Conservation (phyloP, 2,329 filamentous ascomycete species). For the Xylariaceae sp. region DNA sequence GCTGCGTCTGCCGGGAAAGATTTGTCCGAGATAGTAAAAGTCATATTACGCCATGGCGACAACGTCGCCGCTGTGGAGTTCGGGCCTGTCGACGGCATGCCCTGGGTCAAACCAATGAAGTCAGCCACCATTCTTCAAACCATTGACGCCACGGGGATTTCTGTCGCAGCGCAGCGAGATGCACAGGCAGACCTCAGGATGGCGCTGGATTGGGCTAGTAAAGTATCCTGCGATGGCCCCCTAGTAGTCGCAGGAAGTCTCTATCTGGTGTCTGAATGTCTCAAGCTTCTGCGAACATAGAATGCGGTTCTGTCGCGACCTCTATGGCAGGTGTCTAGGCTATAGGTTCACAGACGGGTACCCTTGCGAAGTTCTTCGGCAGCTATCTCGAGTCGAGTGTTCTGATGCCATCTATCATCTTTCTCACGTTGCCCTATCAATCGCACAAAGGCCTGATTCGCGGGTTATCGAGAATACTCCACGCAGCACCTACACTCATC, state of each 20-base stretch:
- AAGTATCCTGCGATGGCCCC: slow-evolving; percentile 44
- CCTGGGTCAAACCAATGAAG: slow-evolving; percentile 69
- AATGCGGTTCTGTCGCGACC: neutral
- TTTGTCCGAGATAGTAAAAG: slow-evolving; percentile 61
- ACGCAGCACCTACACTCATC: slow-evolving; percentile 3
- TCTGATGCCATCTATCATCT: no score
- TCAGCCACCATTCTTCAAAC: slow-evolving; percentile 49
- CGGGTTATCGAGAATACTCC: slow-evolving; percentile 7
- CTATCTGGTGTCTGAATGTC: slow-evolving; percentile 52
- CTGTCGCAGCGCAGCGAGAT: slow-evolving; percentile 38
- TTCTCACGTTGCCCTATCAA: neutral
- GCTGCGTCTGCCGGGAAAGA: slow-evolving; percentile 80
- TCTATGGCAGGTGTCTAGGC: neutral
- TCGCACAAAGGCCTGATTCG: neutral
- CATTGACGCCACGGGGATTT: slow-evolving; percentile 40
- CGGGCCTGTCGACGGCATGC: slow-evolving; percentile 79
- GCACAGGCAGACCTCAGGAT: slow-evolving; percentile 47
- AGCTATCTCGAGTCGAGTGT: no score
- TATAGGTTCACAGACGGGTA: neutral
- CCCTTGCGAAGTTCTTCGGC: neutral
- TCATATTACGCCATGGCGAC: slow-evolving; percentile 65
- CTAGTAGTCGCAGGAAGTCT: slow-evolving; percentile 77
- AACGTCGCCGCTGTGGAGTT: slow-evolving; percentile 73
- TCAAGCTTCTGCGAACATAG: slow-evolving; percentile 32
- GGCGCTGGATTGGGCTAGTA: slow-evolving; percentile 54